Base-by-base conservation (phyloP, 2,329 filamentous ascomycete genomes). In the Sordariomycetes sp. region DNA sequence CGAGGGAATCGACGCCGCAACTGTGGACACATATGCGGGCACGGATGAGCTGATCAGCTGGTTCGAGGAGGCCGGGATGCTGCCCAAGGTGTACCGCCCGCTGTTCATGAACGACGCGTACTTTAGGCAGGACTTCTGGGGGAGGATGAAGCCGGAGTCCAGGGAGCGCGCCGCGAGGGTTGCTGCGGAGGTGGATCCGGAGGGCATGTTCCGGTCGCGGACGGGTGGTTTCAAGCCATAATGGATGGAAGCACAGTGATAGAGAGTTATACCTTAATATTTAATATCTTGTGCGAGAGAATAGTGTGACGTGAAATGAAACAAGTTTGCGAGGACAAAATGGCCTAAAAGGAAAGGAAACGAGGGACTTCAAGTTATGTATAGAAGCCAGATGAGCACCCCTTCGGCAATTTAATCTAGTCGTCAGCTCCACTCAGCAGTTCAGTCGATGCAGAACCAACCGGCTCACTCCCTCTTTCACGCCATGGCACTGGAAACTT, bases 101-200 rank as follows among this genome's bases (percentile, higher is more conserved):
- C 61, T 75, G 10, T 75, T 74, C 62, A 69, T 71, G 67, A 76
- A 75, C 61, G 71, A 75, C 55, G 69, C 65, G 10, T 74, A 69
- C 61, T 70, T 68, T 56, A 60, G 66, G 22, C 69, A 76, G 62
- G 72, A 76, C 56, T 74, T 73, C 62, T 75, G 68, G 52, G 70
- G 67, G 1, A 62, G 73, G 48, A 57, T 76, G 61, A 67, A 64
- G 60, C 65, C 68, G 0, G 68, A 66, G 62, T 69, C 62, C 59
- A 55, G 65, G 57, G 62, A 65, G 54, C 62, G 75, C 25, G 73
- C 70, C 7, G 62, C 64, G 51, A 55, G 36, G 24, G 69, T 74
- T 22, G 64, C 67, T 17, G 62, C 62, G 2, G 60, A 66, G 3
- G 67, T 74, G 34, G 73, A 75, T 58, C 70, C 71, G 0, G 59